Evolutionary conservation across 208 protist genomes (phyloP).

Genomic region (Trypanosoma avium): DNA sequence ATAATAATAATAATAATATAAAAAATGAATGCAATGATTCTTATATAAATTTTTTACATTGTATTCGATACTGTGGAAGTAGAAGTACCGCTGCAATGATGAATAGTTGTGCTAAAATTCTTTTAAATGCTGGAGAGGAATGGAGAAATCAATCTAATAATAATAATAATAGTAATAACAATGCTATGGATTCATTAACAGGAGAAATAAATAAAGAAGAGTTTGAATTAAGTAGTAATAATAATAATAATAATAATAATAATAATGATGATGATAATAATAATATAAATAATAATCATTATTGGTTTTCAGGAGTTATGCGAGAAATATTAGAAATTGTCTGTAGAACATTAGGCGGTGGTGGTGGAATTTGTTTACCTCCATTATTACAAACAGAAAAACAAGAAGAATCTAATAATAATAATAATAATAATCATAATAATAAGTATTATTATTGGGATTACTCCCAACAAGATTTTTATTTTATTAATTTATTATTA

Average conservation of each 20-base stretch:
- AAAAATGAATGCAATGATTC: not conserved
- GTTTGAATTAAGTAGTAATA: not conserved
- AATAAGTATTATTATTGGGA: not conserved
- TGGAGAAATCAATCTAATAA: not conserved
- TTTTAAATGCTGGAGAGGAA: constrained; percentile 2
- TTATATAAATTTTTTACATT: not conserved
- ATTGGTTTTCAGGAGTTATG: not conserved
- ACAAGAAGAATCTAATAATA: not conserved
- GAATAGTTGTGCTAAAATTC: constrained; percentile 15
- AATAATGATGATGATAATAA: not conserved
- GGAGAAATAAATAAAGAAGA: too few relatives aligned
- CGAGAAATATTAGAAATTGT: constrained; percentile 1
- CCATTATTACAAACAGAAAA: not conserved
- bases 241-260: not conserved
- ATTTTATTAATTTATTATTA: constrained; percentile 18
- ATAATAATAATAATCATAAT: not conserved
- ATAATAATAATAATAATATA: not conserved
- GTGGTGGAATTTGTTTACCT: not conserved
- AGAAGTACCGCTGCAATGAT: constrained; percentile 5
- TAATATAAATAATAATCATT: not conserved
- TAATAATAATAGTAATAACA: not conserved
- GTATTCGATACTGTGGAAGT: not conserved
- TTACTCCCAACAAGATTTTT: constrained; percentile 8
- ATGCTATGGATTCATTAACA: too few relatives aligned
- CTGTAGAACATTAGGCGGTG: not conserved